Base-by-base conservation (phyloP, 129 eudicot genomes). In the Kitagawia praeruptora region DNA sequence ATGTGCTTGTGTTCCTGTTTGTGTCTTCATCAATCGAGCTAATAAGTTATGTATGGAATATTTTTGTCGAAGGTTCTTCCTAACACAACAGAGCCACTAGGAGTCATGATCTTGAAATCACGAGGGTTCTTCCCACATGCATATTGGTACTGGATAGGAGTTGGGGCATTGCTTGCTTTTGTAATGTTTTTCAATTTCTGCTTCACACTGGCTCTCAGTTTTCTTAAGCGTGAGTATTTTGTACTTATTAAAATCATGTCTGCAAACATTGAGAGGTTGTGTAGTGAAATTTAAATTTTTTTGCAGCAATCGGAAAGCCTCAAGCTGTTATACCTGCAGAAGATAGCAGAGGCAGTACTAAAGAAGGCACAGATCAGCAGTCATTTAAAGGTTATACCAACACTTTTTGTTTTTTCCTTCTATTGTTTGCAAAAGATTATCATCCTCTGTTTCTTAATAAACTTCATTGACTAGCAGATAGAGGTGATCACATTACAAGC, bases 121-220 rank as follows among this genome's bases (percentile, higher is more conserved):
- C 84, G 92, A 80, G 96, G 97, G 5, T 81, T 84, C 75, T 89
- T 87, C 31, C 84, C 97, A 3, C 81, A 86, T 18, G 75, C 83
- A 47, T 80, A 88, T 48, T 87, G 93, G 96, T 94, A 89, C 72
- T 94, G 98, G 98, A 83, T 94, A 9, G 91, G 92, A 61, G 70
- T 83, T 8, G 97, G 82, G 53, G 98, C 96, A 53, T n/a, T 87
- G 79, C 0, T 89, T 44, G 98, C 93, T 84, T 86, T 49, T 79
- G 77, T 76, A 15, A 5, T 91, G 21, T 13, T 93, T 47, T 91
- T 83, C 86, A 94, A 91, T 56, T 4, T 89, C 6, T 75, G 48
- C 28, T 87, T 70, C 80, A 47, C 79, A 14, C 4, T 85, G 51
- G 85, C 85, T 74, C 92, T 94, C 9, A 71, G 85, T n/a, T 87